Evolutionary conservation across 1,284 basidiomycete species (phyloP).

Genomic region (Grifola frondosa): DNA sequence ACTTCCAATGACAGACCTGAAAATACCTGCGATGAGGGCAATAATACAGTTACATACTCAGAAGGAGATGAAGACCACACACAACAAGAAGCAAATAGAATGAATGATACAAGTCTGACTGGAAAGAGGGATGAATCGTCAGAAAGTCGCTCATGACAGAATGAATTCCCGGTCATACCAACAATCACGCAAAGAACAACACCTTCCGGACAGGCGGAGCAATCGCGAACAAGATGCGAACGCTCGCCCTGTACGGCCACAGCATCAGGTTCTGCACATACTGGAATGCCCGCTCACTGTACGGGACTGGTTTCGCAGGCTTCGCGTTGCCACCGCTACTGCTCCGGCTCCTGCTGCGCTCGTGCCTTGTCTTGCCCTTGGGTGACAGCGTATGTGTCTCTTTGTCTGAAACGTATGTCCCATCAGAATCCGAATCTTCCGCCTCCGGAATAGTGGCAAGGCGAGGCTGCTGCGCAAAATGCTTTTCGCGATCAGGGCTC

Average conservation of each 20-base stretch:
- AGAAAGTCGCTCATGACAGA: too few species aligned
- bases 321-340: slow-evolving; percentile 3
- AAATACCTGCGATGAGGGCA: too few species aligned
- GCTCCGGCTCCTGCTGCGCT: slow-evolving; percentile 11
- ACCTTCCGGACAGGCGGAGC: slow-evolving; percentile 18
- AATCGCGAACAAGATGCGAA: slow-evolving; percentile 17
- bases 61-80: too few species aligned
- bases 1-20: too few species aligned
- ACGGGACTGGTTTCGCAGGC: neutral
- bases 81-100: too few species aligned
- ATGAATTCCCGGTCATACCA: too few species aligned
- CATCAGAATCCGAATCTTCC: slow-evolving; percentile 31
- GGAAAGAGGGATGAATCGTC: too few species aligned
- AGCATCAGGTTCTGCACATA: slow-evolving; percentile 19
- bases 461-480: slow-evolving; percentile 24
- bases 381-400: slow-evolving; percentile 7
- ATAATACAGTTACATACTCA: too few species aligned
- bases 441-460: slow-evolving; percentile 35
- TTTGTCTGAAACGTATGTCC: slow-evolving; percentile 32
- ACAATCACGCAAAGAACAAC: slow-evolving; percentile 10
- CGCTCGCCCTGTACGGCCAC: slow-evolving; percentile 25
- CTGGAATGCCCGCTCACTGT: slow-evolving; percentile 14
- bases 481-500: slow-evolving; percentile 18
- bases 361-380: slow-evolving; percentile 1
- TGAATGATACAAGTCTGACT: too few species aligned